phyloP scores from a whole-genome alignment of 2,329 filamentous ascomycete genomes.

The Pestalotiopsis sp. region DNA sequence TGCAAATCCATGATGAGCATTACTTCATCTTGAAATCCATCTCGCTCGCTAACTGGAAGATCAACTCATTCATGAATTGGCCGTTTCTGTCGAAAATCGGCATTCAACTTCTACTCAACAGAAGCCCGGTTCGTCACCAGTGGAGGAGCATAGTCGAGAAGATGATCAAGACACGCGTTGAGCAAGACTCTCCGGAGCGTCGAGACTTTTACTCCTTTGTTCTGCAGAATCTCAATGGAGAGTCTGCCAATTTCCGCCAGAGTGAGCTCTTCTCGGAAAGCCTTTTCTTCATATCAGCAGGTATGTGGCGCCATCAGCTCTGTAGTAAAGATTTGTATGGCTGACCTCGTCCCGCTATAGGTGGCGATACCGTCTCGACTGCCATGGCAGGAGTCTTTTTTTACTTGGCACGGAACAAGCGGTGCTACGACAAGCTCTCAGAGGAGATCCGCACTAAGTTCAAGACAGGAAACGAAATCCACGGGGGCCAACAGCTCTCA shows the following conservation, averaged over 20 bases:
- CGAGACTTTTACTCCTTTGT: slow-evolving; percentile 14
- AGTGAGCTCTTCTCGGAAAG: neutral
- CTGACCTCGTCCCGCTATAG: neutral
- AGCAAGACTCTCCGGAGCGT: slow-evolving; percentile 4
- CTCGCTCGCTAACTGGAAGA: neutral
- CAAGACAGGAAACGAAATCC: slow-evolving; percentile 28
- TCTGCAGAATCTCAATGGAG: neutral
- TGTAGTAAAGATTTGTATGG: neutral
- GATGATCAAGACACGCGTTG: neutral
- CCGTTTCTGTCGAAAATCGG: neutral
- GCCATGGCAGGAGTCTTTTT: slow-evolving; percentile 35
- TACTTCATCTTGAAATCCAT: neutral
- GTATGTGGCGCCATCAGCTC: neutral
- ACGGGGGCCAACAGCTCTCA: slow-evolving; percentile 31
- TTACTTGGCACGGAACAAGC: slow-evolving; percentile 33
- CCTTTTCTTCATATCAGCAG: neutral
- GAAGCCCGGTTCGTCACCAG: neutral
- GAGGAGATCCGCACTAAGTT: slow-evolving; percentile 37
- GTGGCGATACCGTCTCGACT: slow-evolving; percentile 33
- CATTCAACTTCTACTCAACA: neutral
- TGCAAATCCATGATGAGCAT: slow-evolving; percentile 17
- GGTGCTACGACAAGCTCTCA: slow-evolving; percentile 27
- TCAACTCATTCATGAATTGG: neutral
- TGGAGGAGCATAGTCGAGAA: neutral
- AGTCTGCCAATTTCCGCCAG: neutral